phyloP scores from a whole-genome alignment of 2,329 filamentous ascomycete genomes.

The Bipolaris zeicola region DNA sequence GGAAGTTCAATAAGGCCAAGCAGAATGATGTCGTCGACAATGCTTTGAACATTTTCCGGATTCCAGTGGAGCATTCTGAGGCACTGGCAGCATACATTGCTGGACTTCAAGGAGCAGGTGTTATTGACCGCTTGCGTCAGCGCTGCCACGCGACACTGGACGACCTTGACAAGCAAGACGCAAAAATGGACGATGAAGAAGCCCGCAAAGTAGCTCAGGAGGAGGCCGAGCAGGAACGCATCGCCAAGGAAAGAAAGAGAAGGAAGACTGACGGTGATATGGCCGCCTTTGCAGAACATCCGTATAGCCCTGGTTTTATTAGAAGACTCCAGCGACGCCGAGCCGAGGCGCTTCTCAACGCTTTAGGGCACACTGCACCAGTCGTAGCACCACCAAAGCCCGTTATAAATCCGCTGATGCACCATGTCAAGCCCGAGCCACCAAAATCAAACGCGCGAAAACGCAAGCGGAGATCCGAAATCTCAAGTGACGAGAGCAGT shows the following conservation, averaged over 20 bases:
- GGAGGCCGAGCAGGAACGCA: constrained; percentile 43
- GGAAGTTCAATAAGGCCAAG: constrained; percentile 97
- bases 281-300: constrained; percentile 30
- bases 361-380: constrained; percentile 36
- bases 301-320: constrained; percentile 38
- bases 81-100: constrained; percentile 77
- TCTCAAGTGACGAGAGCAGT: constrained; percentile 43
- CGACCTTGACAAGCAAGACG: constrained; percentile 52
- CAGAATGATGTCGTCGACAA: constrained; percentile 86
- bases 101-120: constrained; percentile 76
- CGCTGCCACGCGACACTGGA: constrained; percentile 67
- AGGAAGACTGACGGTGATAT: constrained; percentile 40
- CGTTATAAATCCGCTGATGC: constrained; percentile 22
- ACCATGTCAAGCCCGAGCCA: constrained; percentile 22
- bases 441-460: constrained; percentile 25
- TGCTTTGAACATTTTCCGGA: constrained; percentile 71
- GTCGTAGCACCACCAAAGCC: constrained; percentile 20
- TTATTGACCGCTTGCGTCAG: constrained; percentile 68
- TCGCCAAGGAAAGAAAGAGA: constrained; percentile 40
- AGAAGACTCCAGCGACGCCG: constrained; percentile 43
- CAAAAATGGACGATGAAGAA: constrained; percentile 44
- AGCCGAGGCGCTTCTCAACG: constrained; percentile 38
- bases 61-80: constrained; percentile 72
- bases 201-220: constrained; percentile 46
- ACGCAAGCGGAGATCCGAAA: constrained; percentile 36